These are phyloP conservation scores for Phaeophleospora eucalypticola DNA, from an alignment of 2,329 filamentous ascomycete species.

Conservation along the genomic window DNA sequence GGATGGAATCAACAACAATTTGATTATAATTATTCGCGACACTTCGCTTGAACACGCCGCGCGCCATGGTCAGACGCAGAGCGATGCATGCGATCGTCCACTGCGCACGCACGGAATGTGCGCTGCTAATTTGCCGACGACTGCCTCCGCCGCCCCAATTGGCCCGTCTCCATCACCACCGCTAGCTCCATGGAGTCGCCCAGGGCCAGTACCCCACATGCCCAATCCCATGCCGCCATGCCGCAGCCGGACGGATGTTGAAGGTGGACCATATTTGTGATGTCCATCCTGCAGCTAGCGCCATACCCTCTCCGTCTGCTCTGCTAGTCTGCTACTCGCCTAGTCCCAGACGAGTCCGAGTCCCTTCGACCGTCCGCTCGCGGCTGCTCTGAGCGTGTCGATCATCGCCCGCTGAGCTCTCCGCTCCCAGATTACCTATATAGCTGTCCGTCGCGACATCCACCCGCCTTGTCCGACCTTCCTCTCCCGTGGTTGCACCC, in stretches of 20 bases:
- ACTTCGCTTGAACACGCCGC: too few species aligned
- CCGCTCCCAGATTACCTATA: slow-evolving; percentile 8
- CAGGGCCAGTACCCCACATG: slow-evolving; percentile 9
- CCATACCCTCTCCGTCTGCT: not conserved
- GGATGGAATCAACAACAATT: too few species aligned
- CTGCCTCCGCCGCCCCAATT: slow-evolving; percentile 12
- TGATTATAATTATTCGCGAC: too few species aligned
- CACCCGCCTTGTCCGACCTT: slow-evolving; percentile 6
- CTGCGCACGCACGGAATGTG: not conserved
- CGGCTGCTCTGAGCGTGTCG: slow-evolving; percentile 2
- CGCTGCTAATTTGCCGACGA: slow-evolving; percentile 16
- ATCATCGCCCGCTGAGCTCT: slow-evolving; percentile 5
- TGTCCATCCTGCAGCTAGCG: slow-evolving; percentile 10
- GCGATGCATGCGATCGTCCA: not conserved
- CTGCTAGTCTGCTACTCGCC: not conserved
- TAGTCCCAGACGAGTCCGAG: not conserved
- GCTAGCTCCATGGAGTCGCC: not conserved
- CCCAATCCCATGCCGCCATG: too few species aligned
- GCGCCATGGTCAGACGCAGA: slow-evolving; percentile 2
- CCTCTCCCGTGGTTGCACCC: not conserved
- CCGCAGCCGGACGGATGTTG: not conserved
- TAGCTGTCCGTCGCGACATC: slow-evolving; percentile 1
- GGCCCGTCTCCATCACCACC: slow-evolving; percentile 11
- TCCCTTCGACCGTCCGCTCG: not conserved
- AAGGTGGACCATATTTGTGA: not conserved